Evolutionary conservation across 2,329 filamentous ascomycete species (phyloP).

Genomic region (Cordyceps cateniannulata): DNA sequence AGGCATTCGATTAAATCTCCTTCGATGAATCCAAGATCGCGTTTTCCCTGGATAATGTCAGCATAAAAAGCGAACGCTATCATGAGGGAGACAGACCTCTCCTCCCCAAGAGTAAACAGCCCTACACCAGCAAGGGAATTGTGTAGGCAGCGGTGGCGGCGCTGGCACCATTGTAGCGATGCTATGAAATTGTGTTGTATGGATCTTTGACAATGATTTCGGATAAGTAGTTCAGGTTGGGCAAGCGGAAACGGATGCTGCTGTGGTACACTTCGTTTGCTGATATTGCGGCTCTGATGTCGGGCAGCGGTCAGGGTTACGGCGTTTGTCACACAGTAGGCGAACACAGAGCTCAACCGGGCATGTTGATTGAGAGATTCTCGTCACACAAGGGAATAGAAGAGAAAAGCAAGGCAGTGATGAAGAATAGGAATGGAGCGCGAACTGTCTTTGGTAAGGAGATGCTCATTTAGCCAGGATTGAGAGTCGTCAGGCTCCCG

Average conservation of each 20-base stretch:
- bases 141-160: slow-evolving; percentile 59
- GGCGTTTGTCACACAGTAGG: background rate
- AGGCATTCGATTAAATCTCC: slow-evolving; percentile 97
- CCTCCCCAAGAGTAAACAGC: slow-evolving; percentile 92
- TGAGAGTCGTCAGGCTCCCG: background rate
- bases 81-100: slow-evolving; percentile 47
- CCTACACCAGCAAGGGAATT: slow-evolving; percentile 86
- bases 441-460: background rate
- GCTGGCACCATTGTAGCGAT: slow-evolving; percentile 42
- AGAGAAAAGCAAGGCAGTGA: background rate
- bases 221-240: background rate
- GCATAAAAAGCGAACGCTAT: background rate
- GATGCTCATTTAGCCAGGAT: slow-evolving; percentile 3
- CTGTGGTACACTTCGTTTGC: background rate
- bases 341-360: slow-evolving; percentile 3
- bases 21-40: slow-evolving; percentile 93
- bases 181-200: background rate
- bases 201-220: background rate
- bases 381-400: background rate
- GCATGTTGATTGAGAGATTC: slow-evolving; percentile 9
- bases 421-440: slow-evolving; percentile 6
- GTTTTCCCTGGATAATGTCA: slow-evolving; percentile 59
- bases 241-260: background rate
- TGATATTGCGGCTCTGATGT: background rate
- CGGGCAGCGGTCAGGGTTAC: background rate